Base-by-base conservation (phyloP, 768 basidiomycete species). In the Suillus discolor region DNA sequence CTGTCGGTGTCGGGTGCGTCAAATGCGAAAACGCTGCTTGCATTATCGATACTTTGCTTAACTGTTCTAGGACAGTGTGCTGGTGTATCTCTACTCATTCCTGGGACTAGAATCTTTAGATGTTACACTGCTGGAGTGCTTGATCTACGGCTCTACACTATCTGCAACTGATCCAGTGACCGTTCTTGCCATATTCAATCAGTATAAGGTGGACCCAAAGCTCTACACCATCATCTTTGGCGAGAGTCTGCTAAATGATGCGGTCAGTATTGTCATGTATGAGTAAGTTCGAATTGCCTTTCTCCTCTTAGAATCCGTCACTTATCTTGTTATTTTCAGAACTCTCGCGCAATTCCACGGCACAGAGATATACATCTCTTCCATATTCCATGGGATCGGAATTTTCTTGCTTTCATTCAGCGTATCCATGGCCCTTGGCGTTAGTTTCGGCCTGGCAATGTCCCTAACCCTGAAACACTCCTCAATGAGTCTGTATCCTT, bases 251-350 rank as follows among this genome's bases (percentile, higher is more conserved):
- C 80, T 99, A 66, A 99, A 99, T 79, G 97, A 99, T 82, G 97
- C 97, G 23, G 97, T 99, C 73, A 95, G 94, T 85, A 99, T 99
- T 82, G 96, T 99, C 78, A 96, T 99, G 93, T 99, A 99, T 79
- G 97, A 99, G 96, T 98, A 76, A 83, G 96, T 91, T 66, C 3
- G 38, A 7, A 23, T 18, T 13, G 31, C 61, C 36, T 47, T 55
- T 60, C 12, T 57, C 45, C 39, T 57, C 60, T 41, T 15, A 4
- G n/a, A 36, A 18, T 20, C 49, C 36, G 63, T 45, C 69, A 61
- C 68, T 62, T 38, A 9, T 15, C 16, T 36, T 38, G 12, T 36
- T 6, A 13, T 41, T 12, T 66, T 62, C 72, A 98, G 96, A 77
- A 98, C 97, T 0, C 81, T 98, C 61, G 90, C 92, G 9, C 92